These are phyloP conservation scores for Tetrapisispora nanseiensis DNA, from an alignment of 805 yeast genomes.

Conservation along the genomic window DNA sequence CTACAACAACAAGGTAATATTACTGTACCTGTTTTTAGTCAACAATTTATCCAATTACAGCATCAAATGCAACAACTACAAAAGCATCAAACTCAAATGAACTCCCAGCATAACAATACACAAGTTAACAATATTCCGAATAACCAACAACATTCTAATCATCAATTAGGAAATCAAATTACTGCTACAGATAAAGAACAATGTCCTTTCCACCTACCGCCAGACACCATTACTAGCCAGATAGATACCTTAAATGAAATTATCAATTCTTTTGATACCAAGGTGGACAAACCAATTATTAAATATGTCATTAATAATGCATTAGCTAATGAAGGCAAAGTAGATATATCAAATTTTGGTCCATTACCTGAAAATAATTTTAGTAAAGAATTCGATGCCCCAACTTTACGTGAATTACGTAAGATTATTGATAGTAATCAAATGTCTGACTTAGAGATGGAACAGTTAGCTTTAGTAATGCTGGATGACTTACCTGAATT, in stretches of 20 bases:
- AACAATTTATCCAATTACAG: not conserved
- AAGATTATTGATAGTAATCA: slow-evolving; percentile 53
- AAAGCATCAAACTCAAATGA: slow-evolving; percentile 6
- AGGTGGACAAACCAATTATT: slow-evolving; percentile 24
- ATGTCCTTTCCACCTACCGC: slow-evolving; percentile 30
- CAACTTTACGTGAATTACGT: slow-evolving; percentile 77
- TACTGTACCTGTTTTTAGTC: slow-evolving; percentile 23
- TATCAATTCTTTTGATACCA: slow-evolving; percentile 18
- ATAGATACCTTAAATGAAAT: slow-evolving; percentile 12
- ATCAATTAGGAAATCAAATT: slow-evolving; percentile 2
- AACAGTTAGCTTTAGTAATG: slow-evolving; percentile 75
- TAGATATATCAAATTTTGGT: slow-evolving; percentile 45
- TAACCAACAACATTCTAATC: not conserved
- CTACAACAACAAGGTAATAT: slow-evolving; percentile 27
- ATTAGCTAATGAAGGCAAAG: slow-evolving; percentile 37
- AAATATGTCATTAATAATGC: slow-evolving; percentile 39
- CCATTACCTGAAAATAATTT: slow-evolving; percentile 67
- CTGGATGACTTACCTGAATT: slow-evolving; percentile 81
- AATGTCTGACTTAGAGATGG: slow-evolving; percentile 54
- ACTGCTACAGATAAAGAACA: slow-evolving; percentile 22
- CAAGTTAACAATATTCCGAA: not conserved
- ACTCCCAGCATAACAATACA: not conserved
- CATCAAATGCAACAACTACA: slow-evolving; percentile 5
- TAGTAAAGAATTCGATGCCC: slow-evolving; percentile 74
- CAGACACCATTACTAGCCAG: slow-evolving; percentile 18